phyloP scores from a whole-genome alignment of 1,284 basidiomycete genomes.

The Trichosporon asahii region DNA sequence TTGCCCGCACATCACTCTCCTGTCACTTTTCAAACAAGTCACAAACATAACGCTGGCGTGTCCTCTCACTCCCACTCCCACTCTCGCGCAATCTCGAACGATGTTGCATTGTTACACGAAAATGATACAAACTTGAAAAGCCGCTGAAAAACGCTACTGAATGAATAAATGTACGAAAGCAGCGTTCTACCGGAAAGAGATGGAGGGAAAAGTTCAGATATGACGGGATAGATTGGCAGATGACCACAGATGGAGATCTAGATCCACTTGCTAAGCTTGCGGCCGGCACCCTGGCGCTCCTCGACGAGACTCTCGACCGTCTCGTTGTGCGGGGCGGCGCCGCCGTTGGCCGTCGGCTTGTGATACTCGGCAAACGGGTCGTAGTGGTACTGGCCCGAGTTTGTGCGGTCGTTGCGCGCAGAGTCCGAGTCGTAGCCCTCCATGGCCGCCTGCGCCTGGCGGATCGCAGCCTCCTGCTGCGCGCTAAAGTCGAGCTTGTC shows the following conservation, averaged over 20 bases:
- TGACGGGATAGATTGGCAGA: not conserved
- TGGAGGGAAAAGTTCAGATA: too few species aligned
- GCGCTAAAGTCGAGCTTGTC: constrained; percentile 13
- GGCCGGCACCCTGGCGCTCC: not conserved
- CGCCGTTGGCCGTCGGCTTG: constrained; percentile 7
- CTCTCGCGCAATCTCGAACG: not conserved
- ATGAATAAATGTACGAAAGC: not conserved
- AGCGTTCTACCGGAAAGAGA: not conserved
- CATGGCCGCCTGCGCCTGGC: constrained; percentile 1
- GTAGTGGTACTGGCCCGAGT: constrained; percentile 30
- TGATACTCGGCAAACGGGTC: constrained; percentile 44
- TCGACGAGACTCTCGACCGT: constrained; percentile 15
- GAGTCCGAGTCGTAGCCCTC: not conserved
- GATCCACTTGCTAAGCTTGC: constrained; percentile 9
- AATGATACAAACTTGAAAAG: not conserved
- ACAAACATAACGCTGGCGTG: not conserved
- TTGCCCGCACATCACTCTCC: not conserved
- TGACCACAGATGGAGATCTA: too few species aligned
- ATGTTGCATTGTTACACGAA: constrained; percentile 4
- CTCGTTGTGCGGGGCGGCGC: not conserved
- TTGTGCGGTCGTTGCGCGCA: constrained; percentile 11
- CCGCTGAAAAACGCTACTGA: not conserved
- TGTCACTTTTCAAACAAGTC: not conserved
- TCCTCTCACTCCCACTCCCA: not conserved
- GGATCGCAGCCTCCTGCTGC: not conserved